Evolutionary conservation across 306 rosid species (phyloP).

Genomic region (Vachellia collinsii): DNA sequence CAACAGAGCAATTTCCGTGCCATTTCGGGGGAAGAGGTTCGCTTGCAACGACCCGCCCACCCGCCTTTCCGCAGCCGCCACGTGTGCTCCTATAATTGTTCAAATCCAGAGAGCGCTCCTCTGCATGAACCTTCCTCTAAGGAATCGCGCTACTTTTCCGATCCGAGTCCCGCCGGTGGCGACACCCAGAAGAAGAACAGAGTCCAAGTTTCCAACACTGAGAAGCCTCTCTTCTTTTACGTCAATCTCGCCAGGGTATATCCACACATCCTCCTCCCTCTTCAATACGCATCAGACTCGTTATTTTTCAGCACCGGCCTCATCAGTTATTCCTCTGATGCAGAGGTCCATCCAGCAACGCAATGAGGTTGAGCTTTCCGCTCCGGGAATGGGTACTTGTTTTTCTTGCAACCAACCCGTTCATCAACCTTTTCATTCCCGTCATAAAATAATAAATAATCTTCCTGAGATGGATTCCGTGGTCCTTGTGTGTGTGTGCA

Average conservation of each 20-base stretch:
- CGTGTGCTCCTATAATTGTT: slow-evolving; percentile 14
- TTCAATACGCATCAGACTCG: no score
- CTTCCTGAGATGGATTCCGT: not conserved
- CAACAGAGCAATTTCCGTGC: no score
- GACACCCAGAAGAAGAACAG: slow-evolving; percentile 58
- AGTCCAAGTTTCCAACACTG: slow-evolving; percentile 93
- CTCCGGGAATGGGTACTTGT: slow-evolving; percentile 87
- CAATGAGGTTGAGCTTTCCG: slow-evolving; percentile 95
- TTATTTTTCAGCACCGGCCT: no score
- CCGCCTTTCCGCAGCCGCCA: slow-evolving; percentile 25
- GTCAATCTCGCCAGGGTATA: slow-evolving; percentile 88
- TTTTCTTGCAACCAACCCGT: not conserved
- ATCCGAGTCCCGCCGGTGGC: not conserved
- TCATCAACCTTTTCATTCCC: not conserved
- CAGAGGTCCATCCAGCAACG: slow-evolving; percentile 95
- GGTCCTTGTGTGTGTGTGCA: not conserved
- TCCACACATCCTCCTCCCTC: not conserved
- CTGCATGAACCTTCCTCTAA: slow-evolving; percentile 44
- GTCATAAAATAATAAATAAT: not conserved
- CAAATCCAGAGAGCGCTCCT: slow-evolving; percentile 5
- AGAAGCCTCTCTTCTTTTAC: slow-evolving; percentile 97
- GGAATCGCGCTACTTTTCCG: slow-evolving; percentile 38
- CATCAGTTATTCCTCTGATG: slow-evolving; percentile 32
- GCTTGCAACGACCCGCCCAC: slow-evolving; percentile 28
- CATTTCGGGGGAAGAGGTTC: no score